Conservation (phyloP, 2,329 filamentous ascomycete species). For the Monilinia aucupariae region DNA sequence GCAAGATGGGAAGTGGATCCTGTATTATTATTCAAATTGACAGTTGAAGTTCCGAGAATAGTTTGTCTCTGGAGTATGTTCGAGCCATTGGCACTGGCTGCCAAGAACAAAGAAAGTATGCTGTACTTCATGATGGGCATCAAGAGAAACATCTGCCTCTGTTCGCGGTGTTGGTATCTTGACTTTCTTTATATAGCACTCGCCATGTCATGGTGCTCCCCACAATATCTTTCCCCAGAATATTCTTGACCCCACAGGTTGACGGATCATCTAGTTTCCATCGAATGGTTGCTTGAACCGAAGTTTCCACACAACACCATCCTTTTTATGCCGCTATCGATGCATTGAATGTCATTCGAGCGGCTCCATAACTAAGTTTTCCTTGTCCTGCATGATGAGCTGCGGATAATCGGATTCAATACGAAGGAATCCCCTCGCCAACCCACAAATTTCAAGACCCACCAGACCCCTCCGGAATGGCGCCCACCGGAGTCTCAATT, state of each 20-base stretch:
- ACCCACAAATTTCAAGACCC: neutral
- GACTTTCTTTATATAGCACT: neutral
- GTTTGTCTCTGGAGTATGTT: neutral
- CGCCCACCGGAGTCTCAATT: neutral
- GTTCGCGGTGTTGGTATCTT: neutral
- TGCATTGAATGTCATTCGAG: neutral
- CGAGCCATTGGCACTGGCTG: neutral
- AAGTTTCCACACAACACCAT: neutral
- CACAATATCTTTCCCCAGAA: neutral
- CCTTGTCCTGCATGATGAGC: neutral
- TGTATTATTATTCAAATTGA: slow-evolving; percentile 31
- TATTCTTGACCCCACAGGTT: neutral
- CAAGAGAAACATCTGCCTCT: neutral
- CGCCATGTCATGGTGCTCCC: neutral
- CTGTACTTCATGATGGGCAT: neutral
- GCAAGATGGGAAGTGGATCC: slow-evolving; percentile 36
- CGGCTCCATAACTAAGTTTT: neutral
- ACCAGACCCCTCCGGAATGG: neutral
- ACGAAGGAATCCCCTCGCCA: neutral
- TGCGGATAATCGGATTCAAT: neutral
- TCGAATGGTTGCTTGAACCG: neutral
- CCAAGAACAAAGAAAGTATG: neutral
- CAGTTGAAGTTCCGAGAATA: slow-evolving; percentile 16
- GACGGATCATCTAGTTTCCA: neutral
- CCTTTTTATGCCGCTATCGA: too few species aligned